Evolutionary conservation across 192 early-diverging fungal species (phyloP), one percentile per base, ranked within the genome.

Genomic region (Thamnidium elegans): DNA sequence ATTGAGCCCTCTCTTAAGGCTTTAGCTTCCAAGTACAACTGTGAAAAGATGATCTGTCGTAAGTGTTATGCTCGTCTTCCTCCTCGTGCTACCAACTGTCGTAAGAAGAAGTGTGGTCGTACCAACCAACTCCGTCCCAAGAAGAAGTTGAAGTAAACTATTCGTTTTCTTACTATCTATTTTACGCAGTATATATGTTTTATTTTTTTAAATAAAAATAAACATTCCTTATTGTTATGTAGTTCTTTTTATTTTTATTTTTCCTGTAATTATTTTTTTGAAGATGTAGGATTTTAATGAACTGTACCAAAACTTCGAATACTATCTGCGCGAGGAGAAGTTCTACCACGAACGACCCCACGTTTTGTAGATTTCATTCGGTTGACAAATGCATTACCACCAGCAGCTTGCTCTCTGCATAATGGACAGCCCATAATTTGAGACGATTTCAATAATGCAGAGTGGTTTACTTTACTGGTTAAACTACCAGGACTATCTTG

Each of bases 101-200:
- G 97, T 76, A 99, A 99, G 94, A 96, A 93, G 90, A 99, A 99
- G 91, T 99, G 96, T 80, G 95, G 97, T 65, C 95, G 96, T 89
- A 87, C 90, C 81, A 96, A 93, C 92, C 96, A 99, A 87, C 90
- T 99, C 79, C 94, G 92, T 84, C 88, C 90, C 83, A 98, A 98
- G 93, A 97, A 97, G 92, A 97, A 97, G 90, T 50, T 64, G 11
- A 64, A 64, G 39, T 64, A 64, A 64, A 21, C 43, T 45, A 59
- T 21, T 59, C 58, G 58, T 42, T 59, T 45, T 48, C 13, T 48
- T 39, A 39, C 36, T 39, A 1, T 39, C 5, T 39, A 39, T 39
- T n/a, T 9, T 39, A 10, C 36, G 36, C 26, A 26, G 26, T 26
- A 39, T 10, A 39, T 10, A 39, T 39, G 5, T 39, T 1, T 39